Evolutionary conservation across 768 basidiomycete species (phyloP).

Genomic region (Lactarius deliciosus): DNA sequence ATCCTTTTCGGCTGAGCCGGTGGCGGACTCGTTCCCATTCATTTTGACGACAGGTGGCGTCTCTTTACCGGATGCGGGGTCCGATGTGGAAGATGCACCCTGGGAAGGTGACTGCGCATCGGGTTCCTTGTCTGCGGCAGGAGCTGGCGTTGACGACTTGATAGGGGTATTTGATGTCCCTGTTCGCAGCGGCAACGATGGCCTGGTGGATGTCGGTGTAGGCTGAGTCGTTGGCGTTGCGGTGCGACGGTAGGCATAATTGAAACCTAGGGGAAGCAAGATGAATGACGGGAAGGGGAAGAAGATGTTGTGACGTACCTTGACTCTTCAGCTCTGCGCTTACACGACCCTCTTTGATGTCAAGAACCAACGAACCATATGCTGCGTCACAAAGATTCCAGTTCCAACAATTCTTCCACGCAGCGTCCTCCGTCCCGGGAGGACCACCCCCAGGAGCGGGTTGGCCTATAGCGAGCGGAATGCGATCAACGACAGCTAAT

Average conservation of each 20-base stretch:
- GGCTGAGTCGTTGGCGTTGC: slow-evolving; percentile 53
- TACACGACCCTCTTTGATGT: slow-evolving; percentile 88
- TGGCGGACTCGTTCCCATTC: slow-evolving; percentile 41
- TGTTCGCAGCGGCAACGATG: slow-evolving; percentile 47
- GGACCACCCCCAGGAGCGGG: slow-evolving; percentile 42
- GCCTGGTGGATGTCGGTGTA: slow-evolving; percentile 58
- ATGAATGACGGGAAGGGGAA: background rate
- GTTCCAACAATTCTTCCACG: slow-evolving; percentile 99
- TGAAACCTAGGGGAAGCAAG: slow-evolving; percentile 66
- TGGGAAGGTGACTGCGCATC: slow-evolving; percentile 3
- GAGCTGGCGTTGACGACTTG: slow-evolving; percentile 39
- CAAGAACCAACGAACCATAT: slow-evolving; percentile 83
- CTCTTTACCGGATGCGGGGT: slow-evolving; percentile 20
- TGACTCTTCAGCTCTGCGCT: slow-evolving; percentile 91
- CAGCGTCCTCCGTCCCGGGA: slow-evolving; percentile 74
- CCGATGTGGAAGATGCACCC: slow-evolving; percentile 5
- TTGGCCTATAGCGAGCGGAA: slow-evolving; percentile 58
- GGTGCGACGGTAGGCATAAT: slow-evolving; percentile 88
- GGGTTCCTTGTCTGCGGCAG: slow-evolving; percentile 17
- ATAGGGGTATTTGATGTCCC: slow-evolving; percentile 37
- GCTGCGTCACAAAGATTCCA: slow-evolving; percentile 98
- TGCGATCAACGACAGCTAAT: slow-evolving; percentile 74
- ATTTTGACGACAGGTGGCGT: slow-evolving; percentile 24
- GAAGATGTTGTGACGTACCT: slow-evolving; percentile 50
- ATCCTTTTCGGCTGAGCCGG: slow-evolving; percentile 25